Percentiles rank a stretch among this genome's conserved stretches.
Conservation (phyloP, 1,284 basidiomycete species). For the Rhizoctonia solani region DNA sequence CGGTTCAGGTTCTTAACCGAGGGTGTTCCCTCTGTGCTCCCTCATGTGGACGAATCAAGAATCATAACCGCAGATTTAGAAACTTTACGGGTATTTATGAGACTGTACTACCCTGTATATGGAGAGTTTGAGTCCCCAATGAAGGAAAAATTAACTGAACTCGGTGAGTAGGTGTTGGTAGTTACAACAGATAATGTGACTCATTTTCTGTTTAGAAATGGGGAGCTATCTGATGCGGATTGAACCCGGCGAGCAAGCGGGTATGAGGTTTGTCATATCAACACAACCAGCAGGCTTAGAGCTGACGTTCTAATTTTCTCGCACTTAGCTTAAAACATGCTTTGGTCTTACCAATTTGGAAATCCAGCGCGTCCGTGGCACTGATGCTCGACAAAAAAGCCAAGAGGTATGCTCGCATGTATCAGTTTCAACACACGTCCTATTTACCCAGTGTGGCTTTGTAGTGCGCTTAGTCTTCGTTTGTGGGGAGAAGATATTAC, state of each 20-base stretch:
- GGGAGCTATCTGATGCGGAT: conserved; percentile 80
- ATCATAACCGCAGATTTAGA: conserved; percentile 66
- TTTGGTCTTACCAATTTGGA: conserved; percentile 87
- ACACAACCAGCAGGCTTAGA: neutral
- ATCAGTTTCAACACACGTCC: conserved; percentile 3
- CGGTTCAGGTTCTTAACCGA: conserved; percentile 79
- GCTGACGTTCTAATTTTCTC: neutral
- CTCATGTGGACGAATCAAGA: conserved; percentile 68
- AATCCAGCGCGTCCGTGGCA: conserved; percentile 79
- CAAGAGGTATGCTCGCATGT: conserved; percentile 64
- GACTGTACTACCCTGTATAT: conserved; percentile 78
- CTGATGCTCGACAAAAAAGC: conserved; percentile 95
- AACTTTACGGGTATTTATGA: conserved; percentile 69
- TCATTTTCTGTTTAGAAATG: conserved; percentile 50
- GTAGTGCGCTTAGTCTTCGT: conserved; percentile 74
- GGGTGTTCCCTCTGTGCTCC: conserved; percentile 80
- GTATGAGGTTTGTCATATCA: conserved; percentile 53
- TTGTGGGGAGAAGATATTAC: conserved; percentile 80
- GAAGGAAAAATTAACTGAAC: conserved; percentile 51
- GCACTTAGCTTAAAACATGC: conserved; percentile 67
- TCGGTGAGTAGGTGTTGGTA: neutral
- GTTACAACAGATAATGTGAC: conserved; percentile 26
- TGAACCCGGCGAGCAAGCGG: conserved; percentile 56
- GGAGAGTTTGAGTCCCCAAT: conserved; percentile 55
- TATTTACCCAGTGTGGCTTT: neutral